Evolutionary conservation across 345 rosid species (phyloP).

Genomic region (Garcia nutans): DNA sequence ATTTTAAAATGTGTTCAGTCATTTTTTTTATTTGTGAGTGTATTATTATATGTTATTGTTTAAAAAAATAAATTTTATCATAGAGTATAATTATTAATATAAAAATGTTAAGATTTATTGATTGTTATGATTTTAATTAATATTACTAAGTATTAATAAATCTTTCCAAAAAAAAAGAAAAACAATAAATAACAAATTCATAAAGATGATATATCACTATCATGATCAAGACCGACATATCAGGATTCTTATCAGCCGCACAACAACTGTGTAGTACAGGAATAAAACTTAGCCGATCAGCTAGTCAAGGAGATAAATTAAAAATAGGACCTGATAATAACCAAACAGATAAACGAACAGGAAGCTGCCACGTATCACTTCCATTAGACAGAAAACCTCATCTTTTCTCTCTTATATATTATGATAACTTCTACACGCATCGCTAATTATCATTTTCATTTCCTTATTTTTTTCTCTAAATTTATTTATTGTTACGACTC

Average conservation of each 20-base stretch:
- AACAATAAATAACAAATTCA: background rate
- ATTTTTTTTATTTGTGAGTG: too few species aligned
- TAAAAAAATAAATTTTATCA: too few species aligned
- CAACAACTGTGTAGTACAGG: background rate
- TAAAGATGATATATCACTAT: too few species aligned
- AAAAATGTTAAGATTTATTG: too few species aligned
- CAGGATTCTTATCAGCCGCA: background rate
- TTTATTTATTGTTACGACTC: background rate
- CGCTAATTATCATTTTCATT: slow-evolving; percentile 16
- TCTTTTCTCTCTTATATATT: background rate
- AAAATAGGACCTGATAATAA: background rate
- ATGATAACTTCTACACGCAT: slow-evolving; percentile 1
- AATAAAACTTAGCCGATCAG: background rate
- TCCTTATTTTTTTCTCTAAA: background rate
- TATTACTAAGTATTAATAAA: too few species aligned
- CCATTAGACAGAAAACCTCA: background rate
- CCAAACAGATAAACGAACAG: slow-evolving; percentile 1
- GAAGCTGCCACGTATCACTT: slow-evolving; percentile 8
- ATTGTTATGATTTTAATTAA: too few species aligned
- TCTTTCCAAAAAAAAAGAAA: too few species aligned
- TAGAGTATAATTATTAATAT: too few species aligned
- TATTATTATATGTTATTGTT: too few species aligned
- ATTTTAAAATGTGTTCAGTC: too few species aligned
- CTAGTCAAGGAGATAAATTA: background rate
- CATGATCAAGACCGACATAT: background rate